Evolutionary conservation across 768 basidiomycete genomes (phyloP).

Genomic region (Psilocybe azurescens): DNA sequence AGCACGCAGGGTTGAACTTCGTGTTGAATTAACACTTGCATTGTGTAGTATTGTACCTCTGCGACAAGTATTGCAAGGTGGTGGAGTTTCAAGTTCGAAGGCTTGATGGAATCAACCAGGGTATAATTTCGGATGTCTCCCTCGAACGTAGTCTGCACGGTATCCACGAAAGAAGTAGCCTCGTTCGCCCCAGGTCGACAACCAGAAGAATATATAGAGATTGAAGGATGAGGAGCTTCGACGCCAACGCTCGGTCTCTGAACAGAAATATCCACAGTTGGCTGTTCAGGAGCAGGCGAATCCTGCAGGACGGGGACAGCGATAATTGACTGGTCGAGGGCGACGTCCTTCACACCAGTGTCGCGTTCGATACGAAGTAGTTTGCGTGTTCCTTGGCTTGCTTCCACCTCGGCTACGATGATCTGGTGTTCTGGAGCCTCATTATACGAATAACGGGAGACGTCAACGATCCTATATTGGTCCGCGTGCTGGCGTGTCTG

Average conservation of each 20-base stretch:
- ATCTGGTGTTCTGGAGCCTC: background rate
- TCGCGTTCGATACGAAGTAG: background rate
- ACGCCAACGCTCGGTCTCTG: background rate
- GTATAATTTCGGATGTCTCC: background rate
- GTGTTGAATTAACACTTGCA: background rate
- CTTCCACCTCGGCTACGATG: background rate
- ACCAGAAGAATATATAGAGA: background rate
- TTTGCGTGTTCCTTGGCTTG: background rate
- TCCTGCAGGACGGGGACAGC: background rate
- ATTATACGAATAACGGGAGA: background rate
- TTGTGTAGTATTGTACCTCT: background rate
- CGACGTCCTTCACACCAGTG: background rate
- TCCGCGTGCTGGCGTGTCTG: background rate
- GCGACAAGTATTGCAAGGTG: background rate
- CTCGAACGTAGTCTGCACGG: background rate
- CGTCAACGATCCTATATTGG: background rate
- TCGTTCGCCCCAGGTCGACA: background rate
- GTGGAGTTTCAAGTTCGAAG: background rate
- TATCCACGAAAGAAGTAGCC: background rate
- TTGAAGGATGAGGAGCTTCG: background rate
- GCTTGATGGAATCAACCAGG: background rate
- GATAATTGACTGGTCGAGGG: background rate
- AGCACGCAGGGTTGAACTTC: background rate
- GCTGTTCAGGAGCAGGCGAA: background rate
- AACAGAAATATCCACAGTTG: background rate